Conservation (phyloP, 2,329 filamentous ascomycete species). For the Aurifilum marmelostoma region DNA sequence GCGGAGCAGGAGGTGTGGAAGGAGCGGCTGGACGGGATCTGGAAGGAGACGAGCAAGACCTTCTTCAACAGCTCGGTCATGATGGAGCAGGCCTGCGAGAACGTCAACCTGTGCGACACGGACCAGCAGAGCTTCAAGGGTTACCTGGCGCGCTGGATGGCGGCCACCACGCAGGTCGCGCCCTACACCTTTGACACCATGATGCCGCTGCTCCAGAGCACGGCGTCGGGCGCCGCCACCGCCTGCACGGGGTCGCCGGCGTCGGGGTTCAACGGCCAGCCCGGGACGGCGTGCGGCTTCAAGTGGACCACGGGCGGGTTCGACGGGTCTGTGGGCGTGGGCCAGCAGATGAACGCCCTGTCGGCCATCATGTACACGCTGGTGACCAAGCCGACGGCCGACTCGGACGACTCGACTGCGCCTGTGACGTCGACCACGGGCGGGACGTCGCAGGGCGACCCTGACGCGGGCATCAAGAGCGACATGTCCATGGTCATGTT, state of each 20-base stretch:
- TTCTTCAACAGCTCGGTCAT: slow-evolving; percentile 64
- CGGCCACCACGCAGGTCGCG: slow-evolving; percentile 57
- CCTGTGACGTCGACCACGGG: slow-evolving; percentile 59
- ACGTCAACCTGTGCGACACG: slow-evolving; percentile 61
- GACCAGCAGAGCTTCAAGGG: slow-evolving; percentile 79
- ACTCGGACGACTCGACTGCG: slow-evolving; percentile 35
- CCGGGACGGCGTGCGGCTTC: slow-evolving; percentile 69
- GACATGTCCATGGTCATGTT: slow-evolving; percentile 34
- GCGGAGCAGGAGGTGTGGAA: slow-evolving; percentile 53
- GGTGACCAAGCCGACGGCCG: slow-evolving; percentile 40
- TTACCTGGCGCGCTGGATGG: slow-evolving; percentile 71
- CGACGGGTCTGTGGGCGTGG: slow-evolving; percentile 65
- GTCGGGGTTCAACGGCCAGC: slow-evolving; percentile 51
- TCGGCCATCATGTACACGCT: slow-evolving; percentile 66
- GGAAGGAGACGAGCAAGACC: slow-evolving; percentile 51
- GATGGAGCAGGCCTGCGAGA: slow-evolving; percentile 70
- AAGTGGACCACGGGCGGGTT: slow-evolving; percentile 61
- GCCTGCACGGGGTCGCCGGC: slow-evolving; percentile 53
- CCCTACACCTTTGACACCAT: slow-evolving; percentile 55
- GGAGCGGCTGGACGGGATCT: slow-evolving; percentile 60
- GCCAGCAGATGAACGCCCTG: slow-evolving; percentile 71
- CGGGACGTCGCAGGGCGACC: slow-evolving; percentile 60
- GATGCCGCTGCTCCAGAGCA: slow-evolving; percentile 53
- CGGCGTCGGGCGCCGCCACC: slow-evolving; percentile 55
- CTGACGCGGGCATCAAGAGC: slow-evolving; percentile 46